Evolutionary conservation across 768 basidiomycete genomes (phyloP), one percentile per base, ranked within the genome.

Genomic region (Pisolithus sp.): DNA sequence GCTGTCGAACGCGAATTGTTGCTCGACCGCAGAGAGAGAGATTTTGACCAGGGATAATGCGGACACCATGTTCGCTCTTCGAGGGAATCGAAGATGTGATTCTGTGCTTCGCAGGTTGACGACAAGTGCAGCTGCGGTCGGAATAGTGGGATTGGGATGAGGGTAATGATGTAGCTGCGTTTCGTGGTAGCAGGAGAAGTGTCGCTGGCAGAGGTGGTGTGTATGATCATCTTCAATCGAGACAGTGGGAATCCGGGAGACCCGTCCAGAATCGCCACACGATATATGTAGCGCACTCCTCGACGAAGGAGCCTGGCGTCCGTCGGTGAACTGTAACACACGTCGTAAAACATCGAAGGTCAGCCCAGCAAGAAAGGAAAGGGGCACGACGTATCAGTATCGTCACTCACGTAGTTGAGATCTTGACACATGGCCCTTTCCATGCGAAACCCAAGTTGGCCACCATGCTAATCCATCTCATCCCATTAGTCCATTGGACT

Each of bases 81-180:
- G 36, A 90, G 80, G 59, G 85, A 86, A 65, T 91, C 89, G 62
- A 89, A 92, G 56, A 92, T 89, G 60, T 93, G 91, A 68, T 93
- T 93, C 68, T 93, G 91, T 20, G 90, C 90, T 64, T 92, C 89
- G 89, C 88, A 2, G 91, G 91, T 63, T 93, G 90, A 18, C 91
- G 73, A 28, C 85, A 77, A 0, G 89, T 91, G 91, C 91, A 93
- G 51, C 80, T 81, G 10, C 85, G 74, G 59, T 89, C 86, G 0
- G 80, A 65, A 37, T 71, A 68, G 38, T 81, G 76, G 3, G 42
- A 23, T 1, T 15, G 23, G 5, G 9, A 43, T 13, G 28, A n/a
- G 23, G n/a, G n/a, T n/a, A n/a, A n/a, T n/a, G n/a, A n/a, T 31
- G 45, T 34, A 9, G 12, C 18, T 31, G 45, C 9, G 5, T n/a